Evolutionary conservation across 2,329 filamentous ascomycete species (phyloP).

Genomic region (Fusarium subtropicale): DNA sequence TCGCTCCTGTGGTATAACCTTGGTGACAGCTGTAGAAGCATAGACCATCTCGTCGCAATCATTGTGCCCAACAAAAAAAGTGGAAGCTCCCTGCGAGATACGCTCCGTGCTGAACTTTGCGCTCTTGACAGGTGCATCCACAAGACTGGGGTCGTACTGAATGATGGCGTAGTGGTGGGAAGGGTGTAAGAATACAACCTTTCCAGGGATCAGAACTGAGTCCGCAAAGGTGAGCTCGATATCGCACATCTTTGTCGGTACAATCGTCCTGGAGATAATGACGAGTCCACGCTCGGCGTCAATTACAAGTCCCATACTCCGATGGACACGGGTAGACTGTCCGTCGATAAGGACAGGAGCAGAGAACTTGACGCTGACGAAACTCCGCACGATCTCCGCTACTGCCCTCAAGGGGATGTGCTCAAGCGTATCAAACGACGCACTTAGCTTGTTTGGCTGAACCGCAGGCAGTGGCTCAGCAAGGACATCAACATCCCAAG

Average conservation of each 20-base stretch:
- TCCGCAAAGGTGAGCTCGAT: slow-evolving; percentile 98
- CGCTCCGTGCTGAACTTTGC: slow-evolving; percentile 83
- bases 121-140: slow-evolving; percentile 90
- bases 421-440: slow-evolving; percentile 90
- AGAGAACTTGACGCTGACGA: slow-evolving; percentile 89
- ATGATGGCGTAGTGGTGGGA: slow-evolving; percentile 96
- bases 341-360: slow-evolving; percentile 95
- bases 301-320: slow-evolving; percentile 94
- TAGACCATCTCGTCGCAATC: slow-evolving; percentile 93
- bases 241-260: slow-evolving; percentile 96
- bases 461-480: slow-evolving; percentile 81
- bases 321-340: slow-evolving; percentile 73
- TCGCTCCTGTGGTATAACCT: slow-evolving; percentile 93
- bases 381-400: slow-evolving; percentile 91
- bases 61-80: slow-evolving; percentile 97
- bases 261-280: slow-evolving; percentile 89
- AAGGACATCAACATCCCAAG: slow-evolving; percentile 94
- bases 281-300: slow-evolving; percentile 96
- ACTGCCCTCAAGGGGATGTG: slow-evolving; percentile 88
- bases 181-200: slow-evolving; percentile 94
- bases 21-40: slow-evolving; percentile 92
- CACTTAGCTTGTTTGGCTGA: slow-evolving; percentile 77
- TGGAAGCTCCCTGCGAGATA: slow-evolving; percentile 92
- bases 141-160: slow-evolving; percentile 91
- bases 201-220: slow-evolving; percentile 92